phyloP scores from a whole-genome alignment of 768 basidiomycete species.

The Pisolithus tinctorius region DNA sequence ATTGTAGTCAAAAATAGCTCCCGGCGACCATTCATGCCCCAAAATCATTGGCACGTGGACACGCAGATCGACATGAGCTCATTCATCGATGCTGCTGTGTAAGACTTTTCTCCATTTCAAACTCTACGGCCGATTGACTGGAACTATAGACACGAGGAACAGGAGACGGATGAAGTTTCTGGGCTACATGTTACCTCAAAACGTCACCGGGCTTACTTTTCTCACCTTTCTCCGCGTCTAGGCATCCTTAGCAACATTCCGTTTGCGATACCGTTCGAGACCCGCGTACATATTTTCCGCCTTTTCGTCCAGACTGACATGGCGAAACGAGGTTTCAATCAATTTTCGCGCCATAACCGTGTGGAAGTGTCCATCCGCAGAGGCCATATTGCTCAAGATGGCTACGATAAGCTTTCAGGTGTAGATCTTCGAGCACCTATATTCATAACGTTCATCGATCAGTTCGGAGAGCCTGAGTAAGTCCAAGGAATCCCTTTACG shows the following conservation, averaged over 20 bases:
- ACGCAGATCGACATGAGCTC: conserved; percentile 51
- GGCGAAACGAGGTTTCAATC: conserved; percentile 12
- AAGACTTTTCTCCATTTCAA: conserved; percentile 18
- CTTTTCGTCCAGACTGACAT: conserved; percentile 71
- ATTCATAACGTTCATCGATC: conserved; percentile 88
- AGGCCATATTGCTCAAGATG: conserved; percentile 79
- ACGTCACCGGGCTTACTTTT: conserved; percentile 63
- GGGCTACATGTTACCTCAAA: conserved; percentile 39
- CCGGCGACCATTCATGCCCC: conserved; percentile 72
- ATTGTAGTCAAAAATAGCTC: conserved; percentile 47
- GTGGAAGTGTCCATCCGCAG: conserved; percentile 41
- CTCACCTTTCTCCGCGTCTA: conserved; percentile 59
- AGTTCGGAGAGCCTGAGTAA: conserved; percentile 80
- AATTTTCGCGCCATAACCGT: conserved; percentile 12
- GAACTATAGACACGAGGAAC: conserved; percentile 56
- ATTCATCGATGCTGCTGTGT: conserved; percentile 88
- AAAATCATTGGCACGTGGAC: conserved; percentile 78
- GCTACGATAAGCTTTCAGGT: conserved; percentile 77
- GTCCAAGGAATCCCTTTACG: conserved; percentile 19
- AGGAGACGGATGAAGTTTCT: conserved; percentile 33
- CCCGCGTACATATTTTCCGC: conserved; percentile 85
- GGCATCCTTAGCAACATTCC: conserved; percentile 94
- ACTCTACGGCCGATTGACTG: background rate
- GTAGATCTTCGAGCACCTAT: conserved; percentile 76
- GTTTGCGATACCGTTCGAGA: conserved; percentile 89